Base-by-base conservation (phyloP, 257 asterid species). In the Forsythia viridissima region DNA sequence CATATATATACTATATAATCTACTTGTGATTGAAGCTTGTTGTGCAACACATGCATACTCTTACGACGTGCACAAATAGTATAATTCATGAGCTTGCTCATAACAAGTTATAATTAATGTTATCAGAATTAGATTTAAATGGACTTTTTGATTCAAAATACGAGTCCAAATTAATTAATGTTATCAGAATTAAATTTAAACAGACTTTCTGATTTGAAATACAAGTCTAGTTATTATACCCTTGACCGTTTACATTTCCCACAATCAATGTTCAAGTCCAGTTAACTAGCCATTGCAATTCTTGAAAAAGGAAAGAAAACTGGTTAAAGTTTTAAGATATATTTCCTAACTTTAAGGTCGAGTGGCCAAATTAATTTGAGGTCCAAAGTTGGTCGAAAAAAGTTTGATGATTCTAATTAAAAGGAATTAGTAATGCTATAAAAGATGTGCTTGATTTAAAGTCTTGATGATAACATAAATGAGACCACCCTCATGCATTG, bases 381-480 rank as follows among this genome's bases (percentile, higher is more conserved):
- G 9, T 6, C 30, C 67, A 8, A 59, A 18, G 67, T 59, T 59
- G 36, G 66, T 20, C 36, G 67, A 59, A 59, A n/a, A 59, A 59
- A 59, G 67, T 59, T 59, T 59, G 36, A 59, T 59, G 67, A 59
- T 59, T 59, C 67, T 59, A 59, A 59, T 59, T n/a, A 59, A 59
- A 59, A 59, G 30, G 67, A 4, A 59, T 20, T 59, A 59, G 67
- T 9, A 20, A 59, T 59, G 8, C 67, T 8, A 59, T n/a, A 0
- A 59, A 59, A 20, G n/a, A 34, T 59, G 67, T 59, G 67, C 34
- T 18, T 59, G 67, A 59, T 59, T 59, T 59, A 20, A 57, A 7
- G 65, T 55, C 65, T 57, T 57, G 10, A 59, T 30, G 34, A 30
- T 30, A 30, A 30, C 34, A 30, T 30, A 30, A 30, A 30, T 30